Evolutionary conservation across 352 stramenopile species (phyloP), one percentile per base, ranked within the genome.

Genomic region (Stephanocyclus meneghinianus): DNA sequence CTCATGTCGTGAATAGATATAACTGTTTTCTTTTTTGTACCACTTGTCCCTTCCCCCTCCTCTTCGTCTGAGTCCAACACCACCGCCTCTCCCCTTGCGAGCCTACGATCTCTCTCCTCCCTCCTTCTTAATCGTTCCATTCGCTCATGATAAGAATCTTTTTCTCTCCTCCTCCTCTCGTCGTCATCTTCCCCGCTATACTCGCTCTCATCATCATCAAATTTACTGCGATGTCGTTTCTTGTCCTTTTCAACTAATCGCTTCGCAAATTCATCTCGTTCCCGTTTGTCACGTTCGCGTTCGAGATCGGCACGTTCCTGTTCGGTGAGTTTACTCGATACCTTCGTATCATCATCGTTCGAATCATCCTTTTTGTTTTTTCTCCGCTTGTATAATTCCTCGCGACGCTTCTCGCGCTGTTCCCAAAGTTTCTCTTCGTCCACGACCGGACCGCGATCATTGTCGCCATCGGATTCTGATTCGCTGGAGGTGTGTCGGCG

Each of bases 261-360:
- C 71, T 91, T 73, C 6, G 87, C 85, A 77, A 93, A 91, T 66
- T 92, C 89, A 81, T 93, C 89, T 57, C 89, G 65, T 79, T 93
- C 89, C 53, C 80, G 71, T 44, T 84, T 73, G 64, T 93, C 89
- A 32, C 71, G 81, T 81, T 92, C 85, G n/a, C 87, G 82, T 73
- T 92, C 83, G 16, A 91, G 68, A 69, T 87, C 83, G 13, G 74
- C 79, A 45, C 81, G 74, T 76, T 93, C 81, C 66, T 89, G 65
- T n/a, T 66, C 32, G 10, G 81, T 91, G 62, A 92, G 73, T 32
- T 71, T 78, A 30, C 42, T 74, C 15, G 53, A 40, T 1, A 70
- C 7, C 56, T 67, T 29, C 29, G 79, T 37, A 29, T 79, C 37
- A 48, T 29, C 0, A 13, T 16, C n/a, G 11, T 30, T 70, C 5